These are phyloP conservation scores for Penicillium salamii DNA, from an alignment of 495 filamentous ascomycete genomes.

Conservation along the genomic window DNA sequence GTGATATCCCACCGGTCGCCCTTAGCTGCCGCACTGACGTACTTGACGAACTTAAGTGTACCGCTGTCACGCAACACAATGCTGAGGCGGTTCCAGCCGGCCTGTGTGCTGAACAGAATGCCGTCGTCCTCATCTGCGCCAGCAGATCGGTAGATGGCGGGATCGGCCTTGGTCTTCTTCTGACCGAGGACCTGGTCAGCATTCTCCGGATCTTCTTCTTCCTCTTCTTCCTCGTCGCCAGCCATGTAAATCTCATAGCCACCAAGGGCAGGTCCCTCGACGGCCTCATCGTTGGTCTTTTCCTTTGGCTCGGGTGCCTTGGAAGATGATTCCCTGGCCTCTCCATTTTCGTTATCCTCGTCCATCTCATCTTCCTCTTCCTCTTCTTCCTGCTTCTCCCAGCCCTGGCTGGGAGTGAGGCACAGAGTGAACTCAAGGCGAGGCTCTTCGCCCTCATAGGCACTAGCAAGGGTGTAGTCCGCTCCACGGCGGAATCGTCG, in stretches of 20 bases:
- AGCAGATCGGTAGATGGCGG: slow-evolving; percentile 78
- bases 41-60: slow-evolving; percentile 92
- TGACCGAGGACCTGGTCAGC: slow-evolving; percentile 26
- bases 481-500: slow-evolving; percentile 80
- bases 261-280: slow-evolving; percentile 60
- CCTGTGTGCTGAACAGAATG: slow-evolving; percentile 83
- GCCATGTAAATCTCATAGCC: slow-evolving; percentile 94
- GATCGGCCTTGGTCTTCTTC: slow-evolving; percentile 52
- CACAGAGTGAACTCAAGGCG: slow-evolving; percentile 84
- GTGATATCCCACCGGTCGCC: slow-evolving; percentile 93
- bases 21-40: slow-evolving; percentile 74
- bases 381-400: slow-evolving; percentile 68
- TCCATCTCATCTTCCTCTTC: slow-evolving; percentile 57
- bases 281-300: slow-evolving; percentile 26
- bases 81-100: slow-evolving; percentile 84
- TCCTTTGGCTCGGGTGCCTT: slow-evolving; percentile 22
- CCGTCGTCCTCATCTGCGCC: slow-evolving; percentile 82
- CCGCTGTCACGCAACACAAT: slow-evolving; percentile 86
- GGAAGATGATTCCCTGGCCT: slow-evolving; percentile 7
- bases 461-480: slow-evolving; percentile 91
- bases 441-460: slow-evolving; percentile 70
- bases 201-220: slow-evolving; percentile 26
- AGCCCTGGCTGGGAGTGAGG: slow-evolving; percentile 76
- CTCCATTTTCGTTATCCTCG: slow-evolving; percentile 36
- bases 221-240: slow-evolving; percentile 66